Evolutionary conservation across 176 grass and related monocot genomes (phyloP).

Genomic region (Leersia perrieri): DNA sequence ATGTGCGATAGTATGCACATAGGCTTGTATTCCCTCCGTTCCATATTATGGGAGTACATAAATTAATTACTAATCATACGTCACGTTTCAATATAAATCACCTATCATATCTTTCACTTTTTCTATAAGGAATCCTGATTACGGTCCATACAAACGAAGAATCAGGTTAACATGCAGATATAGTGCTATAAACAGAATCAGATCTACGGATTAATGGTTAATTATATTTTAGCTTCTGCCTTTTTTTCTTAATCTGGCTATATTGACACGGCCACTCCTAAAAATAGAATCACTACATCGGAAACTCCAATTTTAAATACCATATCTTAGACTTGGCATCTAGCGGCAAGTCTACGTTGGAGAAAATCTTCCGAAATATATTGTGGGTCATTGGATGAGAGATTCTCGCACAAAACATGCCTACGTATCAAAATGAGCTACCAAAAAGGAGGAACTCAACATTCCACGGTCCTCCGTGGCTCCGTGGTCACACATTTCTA

Average conservation of each 20-base stretch:
- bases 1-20: too few relatives aligned
- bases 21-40: too few relatives aligned
- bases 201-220: background rate
- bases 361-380: background rate
- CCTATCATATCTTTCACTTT: too few relatives aligned
- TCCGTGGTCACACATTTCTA: background rate
- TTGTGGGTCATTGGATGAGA: background rate
- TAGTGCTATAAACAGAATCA: background rate
- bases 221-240: too few relatives aligned
- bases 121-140: too few relatives aligned
- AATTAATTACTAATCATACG: too few relatives aligned
- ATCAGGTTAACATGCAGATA: background rate
- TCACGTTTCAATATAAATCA: too few relatives aligned
- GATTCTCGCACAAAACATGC: background rate
- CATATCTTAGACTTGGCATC: background rate
- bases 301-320: too few relatives aligned
- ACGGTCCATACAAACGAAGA: too few relatives aligned
- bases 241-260: too few relatives aligned
- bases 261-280: background rate
- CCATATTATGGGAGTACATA: too few relatives aligned
- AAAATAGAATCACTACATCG: background rate
- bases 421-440: background rate
- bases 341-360: background rate
- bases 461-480: background rate
- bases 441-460: background rate